A percentile compares a stretch with the other conserved stretches of the same genome.
These are phyloP conservation scores for Paramecium sonneborni DNA, from an alignment of 73 alveolate species.

Conservation along the genomic window DNA sequence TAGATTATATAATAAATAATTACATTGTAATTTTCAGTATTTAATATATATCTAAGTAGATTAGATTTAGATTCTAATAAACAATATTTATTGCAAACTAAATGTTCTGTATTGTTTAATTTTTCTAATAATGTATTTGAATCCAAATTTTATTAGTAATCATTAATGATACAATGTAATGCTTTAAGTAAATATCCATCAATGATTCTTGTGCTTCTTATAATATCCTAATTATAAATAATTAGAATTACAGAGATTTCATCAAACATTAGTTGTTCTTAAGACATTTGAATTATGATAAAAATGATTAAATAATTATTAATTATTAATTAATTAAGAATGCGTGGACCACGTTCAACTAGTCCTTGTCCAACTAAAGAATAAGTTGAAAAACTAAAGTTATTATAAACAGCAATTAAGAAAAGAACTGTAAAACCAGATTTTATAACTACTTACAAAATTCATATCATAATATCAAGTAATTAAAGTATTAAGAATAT, in stretches of 20 bases:
- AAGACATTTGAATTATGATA: background rate
- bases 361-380: background rate
- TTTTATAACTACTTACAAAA: background rate
- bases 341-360: slow-evolving; percentile 43
- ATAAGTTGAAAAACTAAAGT: background rate
- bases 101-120: background rate
- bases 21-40: background rate
- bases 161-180: background rate
- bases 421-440: background rate
- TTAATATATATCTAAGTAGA: background rate
- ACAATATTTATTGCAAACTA: background rate
- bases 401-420: background rate
- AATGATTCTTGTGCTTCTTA: background rate
- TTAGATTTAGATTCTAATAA: background rate
- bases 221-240: background rate
- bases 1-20: background rate
- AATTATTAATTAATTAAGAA: background rate
- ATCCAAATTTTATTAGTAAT: background rate
- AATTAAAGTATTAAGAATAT: background rate
- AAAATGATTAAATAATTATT: background rate
- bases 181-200: background rate
- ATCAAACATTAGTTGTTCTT: background rate
- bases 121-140: background rate
- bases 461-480: slow-evolving; percentile 43
- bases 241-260: background rate